Percentiles rank a stretch among this genome's conserved stretches.
phyloP scores from a whole-genome alignment of 306 rosid species.

The Betula pendula region DNA sequence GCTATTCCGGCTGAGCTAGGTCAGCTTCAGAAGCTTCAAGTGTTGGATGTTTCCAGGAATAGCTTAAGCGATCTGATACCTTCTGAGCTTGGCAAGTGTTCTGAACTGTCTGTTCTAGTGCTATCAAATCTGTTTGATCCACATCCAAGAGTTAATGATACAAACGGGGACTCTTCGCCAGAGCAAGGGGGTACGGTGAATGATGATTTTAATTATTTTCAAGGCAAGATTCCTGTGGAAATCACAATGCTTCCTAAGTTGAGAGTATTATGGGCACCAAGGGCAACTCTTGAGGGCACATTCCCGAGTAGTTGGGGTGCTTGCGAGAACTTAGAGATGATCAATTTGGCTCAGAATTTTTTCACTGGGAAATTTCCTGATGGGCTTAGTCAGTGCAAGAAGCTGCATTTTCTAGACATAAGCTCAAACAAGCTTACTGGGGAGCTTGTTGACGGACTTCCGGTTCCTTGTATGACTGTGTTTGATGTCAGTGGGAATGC shows the following conservation, averaged over 20 bases:
- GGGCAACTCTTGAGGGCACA: slow-evolving; percentile 64
- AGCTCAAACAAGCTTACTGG: slow-evolving; percentile 70
- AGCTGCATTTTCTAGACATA: slow-evolving; percentile 65
- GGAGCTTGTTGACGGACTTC: slow-evolving; percentile 49
- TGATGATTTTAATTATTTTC: slow-evolving; percentile 73
- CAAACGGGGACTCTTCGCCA: slow-evolving; percentile 26
- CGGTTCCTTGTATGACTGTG: slow-evolving; percentile 71
- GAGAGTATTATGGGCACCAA: slow-evolving; percentile 82
- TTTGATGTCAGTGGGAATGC: slow-evolving; percentile 75
- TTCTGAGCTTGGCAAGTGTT: slow-evolving; percentile 63
- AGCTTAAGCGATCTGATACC: slow-evolving; percentile 71
- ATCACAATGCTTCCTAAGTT: slow-evolving; percentile 63
- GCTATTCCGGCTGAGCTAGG: slow-evolving; percentile 68
- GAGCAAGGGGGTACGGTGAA: slow-evolving; percentile 40
- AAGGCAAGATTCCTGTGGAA: slow-evolving; percentile 65
- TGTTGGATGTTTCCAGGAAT: slow-evolving; percentile 87
- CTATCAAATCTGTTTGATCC: slow-evolving; percentile 71
- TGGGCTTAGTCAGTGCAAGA: slow-evolving; percentile 57
- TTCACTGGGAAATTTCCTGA: slow-evolving; percentile 62
- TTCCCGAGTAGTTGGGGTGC: slow-evolving; percentile 63
- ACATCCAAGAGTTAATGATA: slow-evolving; percentile 26
- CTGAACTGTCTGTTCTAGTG: slow-evolving; percentile 63
- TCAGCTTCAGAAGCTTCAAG: slow-evolving; percentile 53
- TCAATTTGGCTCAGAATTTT: slow-evolving; percentile 72
- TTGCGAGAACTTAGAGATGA: slow-evolving; percentile 71